Percentiles rank a stretch among this genome's conserved stretches.
These are phyloP conservation scores for Penicillium maclennaniae DNA, from an alignment of 495 filamentous ascomycete species.

Conservation along the genomic window DNA sequence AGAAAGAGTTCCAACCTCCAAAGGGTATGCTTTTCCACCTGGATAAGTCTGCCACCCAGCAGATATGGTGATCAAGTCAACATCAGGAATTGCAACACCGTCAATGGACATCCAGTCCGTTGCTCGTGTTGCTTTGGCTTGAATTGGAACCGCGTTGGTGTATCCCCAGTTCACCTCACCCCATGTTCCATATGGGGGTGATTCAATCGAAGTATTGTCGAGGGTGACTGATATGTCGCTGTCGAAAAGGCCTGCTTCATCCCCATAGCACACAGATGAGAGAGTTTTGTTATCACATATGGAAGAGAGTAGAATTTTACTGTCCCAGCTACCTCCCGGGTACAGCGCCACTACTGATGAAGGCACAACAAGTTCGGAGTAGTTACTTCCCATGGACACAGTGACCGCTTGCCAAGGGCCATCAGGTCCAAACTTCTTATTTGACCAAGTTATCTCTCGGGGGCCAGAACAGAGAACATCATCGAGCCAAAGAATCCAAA, in stretches of 20 bases:
- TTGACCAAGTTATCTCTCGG: conserved; percentile 11
- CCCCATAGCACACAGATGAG: conserved; percentile 1
- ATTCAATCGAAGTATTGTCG: background rate
- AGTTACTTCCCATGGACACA: background rate
- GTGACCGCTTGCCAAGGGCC: conserved; percentile 13
- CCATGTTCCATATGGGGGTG: background rate
- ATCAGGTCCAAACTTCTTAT: conserved; percentile 6
- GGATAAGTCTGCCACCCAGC: conserved; percentile 4
- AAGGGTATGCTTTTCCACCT: conserved; percentile 4
- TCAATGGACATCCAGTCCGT: no score
- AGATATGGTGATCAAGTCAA: background rate
- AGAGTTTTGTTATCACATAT: background rate
- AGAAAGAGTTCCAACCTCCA: conserved; percentile 8
- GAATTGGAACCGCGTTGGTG: no score
- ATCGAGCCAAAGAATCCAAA: no score
- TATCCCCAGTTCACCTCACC: no score
- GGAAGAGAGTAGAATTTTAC: conserved; percentile 1
- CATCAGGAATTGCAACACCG: background rate
- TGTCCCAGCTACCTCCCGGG: conserved; percentile 5
- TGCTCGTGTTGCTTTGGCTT: no score
- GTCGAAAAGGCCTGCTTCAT: conserved; percentile 4
- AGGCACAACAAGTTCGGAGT: background rate
- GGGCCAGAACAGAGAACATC: no score
- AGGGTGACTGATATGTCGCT: background rate
- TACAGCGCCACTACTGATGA: conserved; percentile 3